phyloP scores from a whole-genome alignment of 2,329 filamentous ascomycete species.

The Akanthomyces muscarius region DNA sequence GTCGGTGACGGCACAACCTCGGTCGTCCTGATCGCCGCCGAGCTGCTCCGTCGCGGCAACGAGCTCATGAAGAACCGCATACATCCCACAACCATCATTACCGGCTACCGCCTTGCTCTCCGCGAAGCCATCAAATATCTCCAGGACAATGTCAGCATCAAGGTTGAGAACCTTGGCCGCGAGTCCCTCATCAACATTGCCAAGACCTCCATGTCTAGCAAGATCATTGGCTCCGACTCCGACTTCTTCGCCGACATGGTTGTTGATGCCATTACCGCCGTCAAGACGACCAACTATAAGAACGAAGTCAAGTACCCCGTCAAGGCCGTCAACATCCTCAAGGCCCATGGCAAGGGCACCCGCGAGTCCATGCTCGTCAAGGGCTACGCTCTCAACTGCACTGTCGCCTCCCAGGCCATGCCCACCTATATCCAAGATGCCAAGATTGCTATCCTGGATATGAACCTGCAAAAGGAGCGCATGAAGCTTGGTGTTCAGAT shows the following conservation, averaged over 20 bases:
- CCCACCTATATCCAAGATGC: conserved; percentile 86
- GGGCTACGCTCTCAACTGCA: conserved; percentile 98
- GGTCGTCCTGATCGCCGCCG: conserved; percentile 93
- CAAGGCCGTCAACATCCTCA: conserved; percentile 98
- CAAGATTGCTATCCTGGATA: conserved; percentile 94
- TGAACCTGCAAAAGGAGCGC: conserved; percentile 97
- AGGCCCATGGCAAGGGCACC: conserved; percentile 92
- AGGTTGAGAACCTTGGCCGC: conserved; percentile 84
- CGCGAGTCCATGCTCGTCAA: conserved; percentile 87
- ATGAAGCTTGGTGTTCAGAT: conserved; percentile 99
- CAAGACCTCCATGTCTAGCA: conserved; percentile 98
- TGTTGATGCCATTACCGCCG: conserved; percentile 91
- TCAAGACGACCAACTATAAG: conserved; percentile 88
- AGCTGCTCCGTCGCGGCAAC: conserved; percentile 89
- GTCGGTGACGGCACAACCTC: conserved; percentile 98
- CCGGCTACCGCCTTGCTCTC: conserved; percentile 90
- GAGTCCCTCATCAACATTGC: conserved; percentile 93
- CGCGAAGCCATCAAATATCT: conserved; percentile 98
- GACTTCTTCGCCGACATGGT: conserved; percentile 98
- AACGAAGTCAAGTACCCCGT: conserved; percentile 95
- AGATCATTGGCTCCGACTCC: conserved; percentile 93
- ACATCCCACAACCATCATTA: conserved; percentile 99
- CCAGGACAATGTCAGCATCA: conserved; percentile 96
- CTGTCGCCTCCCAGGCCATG: conserved; percentile 97
- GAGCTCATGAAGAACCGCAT: conserved; percentile 99